Base-by-base conservation (phyloP, 495 filamentous ascomycete genomes). In the Apiosordaria backusii region DNA sequence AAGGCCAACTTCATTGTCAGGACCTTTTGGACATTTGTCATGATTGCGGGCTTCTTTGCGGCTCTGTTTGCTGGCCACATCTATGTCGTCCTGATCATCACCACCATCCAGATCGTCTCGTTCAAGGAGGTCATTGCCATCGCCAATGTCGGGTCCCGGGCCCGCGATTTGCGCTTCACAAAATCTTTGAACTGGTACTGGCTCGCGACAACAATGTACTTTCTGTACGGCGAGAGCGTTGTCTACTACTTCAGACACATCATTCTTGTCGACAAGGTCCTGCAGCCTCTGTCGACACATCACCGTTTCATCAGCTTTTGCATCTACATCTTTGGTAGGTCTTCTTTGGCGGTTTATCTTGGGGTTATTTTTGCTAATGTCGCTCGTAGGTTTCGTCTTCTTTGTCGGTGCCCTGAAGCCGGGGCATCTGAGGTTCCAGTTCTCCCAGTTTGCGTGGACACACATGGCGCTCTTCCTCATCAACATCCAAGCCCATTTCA, bases 221-320 rank as follows among this genome's bases (percentile, higher is more conserved):
- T 96, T 70, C 81, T 99, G 29, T 98, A 99, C 71, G 96, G 96
- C 66, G 96, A 99, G 80, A 97, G 92, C 69, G 94, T 99, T 68
- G 95, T 99, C 66, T 99, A 98, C 80, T 99, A 99, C 78, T 98
- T 99, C 80, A 98, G 98, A 82, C 96, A 98, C 71, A 91, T 99
- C 63, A 85, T 99, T 29, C 77, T 98, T 65, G 91, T 99, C n/a
- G 94, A 97, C 78, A 90, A 88, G 74, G 90, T 98, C 35, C 80
- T 99, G 58, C 82, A 96, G 59, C 94, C 94, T 3, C 89, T 99
- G 68, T 93, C 96, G 26, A 97, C 94, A 6, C 96, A 99, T 78
- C 96, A 99, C 77, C 89, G 96, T 40, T 99, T 99, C 81, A 97
- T 99, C 74, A 96, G 92, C 81, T 99, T 99, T 75, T 89, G 92